Conservation (phyloP, 73 alveolate genomes). For the Paramecium tetraurelia region DNA sequence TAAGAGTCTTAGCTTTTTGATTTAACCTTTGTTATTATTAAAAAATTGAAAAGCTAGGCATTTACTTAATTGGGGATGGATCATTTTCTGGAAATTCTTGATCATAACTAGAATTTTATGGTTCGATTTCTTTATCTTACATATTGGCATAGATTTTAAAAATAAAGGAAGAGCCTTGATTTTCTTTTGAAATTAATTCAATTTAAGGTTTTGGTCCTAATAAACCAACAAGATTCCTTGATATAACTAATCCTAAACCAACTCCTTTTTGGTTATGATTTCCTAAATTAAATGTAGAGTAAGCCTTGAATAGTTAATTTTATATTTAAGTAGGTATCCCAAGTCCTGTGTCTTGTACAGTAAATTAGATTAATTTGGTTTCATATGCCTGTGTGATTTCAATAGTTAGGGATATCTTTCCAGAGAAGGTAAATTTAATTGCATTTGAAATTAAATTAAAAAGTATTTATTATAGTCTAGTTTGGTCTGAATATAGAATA, state of each 20-base stretch:
- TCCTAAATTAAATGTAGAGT: slow-evolving; percentile 36
- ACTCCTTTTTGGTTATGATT: slow-evolving; percentile 50
- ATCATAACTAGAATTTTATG: background rate
- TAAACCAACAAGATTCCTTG: slow-evolving; percentile 18
- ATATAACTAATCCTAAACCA: slow-evolving; percentile 54
- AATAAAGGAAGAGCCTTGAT: slow-evolving; percentile 11
- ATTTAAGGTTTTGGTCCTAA: slow-evolving; percentile 51
- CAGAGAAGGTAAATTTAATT: slow-evolving; percentile 5
- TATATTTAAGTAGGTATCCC: slow-evolving; percentile 32
- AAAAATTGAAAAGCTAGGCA: background rate
- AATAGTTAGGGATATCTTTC: background rate
- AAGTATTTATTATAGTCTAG: background rate
- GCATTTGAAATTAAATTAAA: slow-evolving; percentile 23
- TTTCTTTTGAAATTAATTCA: slow-evolving; percentile 12
- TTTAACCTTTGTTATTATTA: background rate
- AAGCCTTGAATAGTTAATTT: slow-evolving; percentile 34
- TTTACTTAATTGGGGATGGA: background rate
- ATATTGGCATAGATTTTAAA: slow-evolving; percentile 2
- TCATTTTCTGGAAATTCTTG: background rate
- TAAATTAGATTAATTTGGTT: background rate
- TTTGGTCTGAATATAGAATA: background rate
- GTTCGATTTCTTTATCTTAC: background rate
- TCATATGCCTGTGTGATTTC: background rate
- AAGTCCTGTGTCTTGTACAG: slow-evolving; percentile 55
- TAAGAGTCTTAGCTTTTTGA: background rate